phyloP scores from a whole-genome alignment of 2,329 filamentous ascomycete species.

The Aspergillus hiratsukae region DNA sequence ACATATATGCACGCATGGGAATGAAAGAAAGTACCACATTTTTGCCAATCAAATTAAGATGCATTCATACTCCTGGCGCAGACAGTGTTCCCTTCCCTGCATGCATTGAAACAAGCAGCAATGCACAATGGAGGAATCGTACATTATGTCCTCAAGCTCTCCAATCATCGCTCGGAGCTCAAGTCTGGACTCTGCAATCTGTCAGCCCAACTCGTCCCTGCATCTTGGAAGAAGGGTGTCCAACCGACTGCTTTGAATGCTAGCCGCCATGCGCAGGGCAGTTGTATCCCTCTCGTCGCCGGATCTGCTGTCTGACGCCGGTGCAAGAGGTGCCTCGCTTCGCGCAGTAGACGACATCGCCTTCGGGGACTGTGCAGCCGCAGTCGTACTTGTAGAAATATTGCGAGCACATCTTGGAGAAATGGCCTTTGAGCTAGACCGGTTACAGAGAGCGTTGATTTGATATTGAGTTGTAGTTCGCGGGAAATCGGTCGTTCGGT shows the following conservation, averaged over 20 bases:
- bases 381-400: slow-evolving; percentile 37
- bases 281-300: slow-evolving; percentile 29
- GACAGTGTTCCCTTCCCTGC: background rate
- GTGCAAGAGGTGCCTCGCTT: slow-evolving; percentile 29
- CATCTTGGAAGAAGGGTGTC: background rate
- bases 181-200: background rate
- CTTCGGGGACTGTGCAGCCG: slow-evolving; percentile 31
- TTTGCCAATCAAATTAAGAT: background rate
- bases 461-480: background rate
- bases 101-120: background rate
- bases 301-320: slow-evolving; percentile 30
- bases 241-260: background rate
- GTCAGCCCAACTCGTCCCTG: background rate
- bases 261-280: slow-evolving; percentile 29
- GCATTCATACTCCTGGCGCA: background rate
- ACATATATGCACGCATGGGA: background rate
- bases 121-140: background rate
- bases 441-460: background rate
- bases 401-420: slow-evolving; percentile 31
- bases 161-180: background rate
- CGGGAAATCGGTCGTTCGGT: background rate
- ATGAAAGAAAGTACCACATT: background rate
- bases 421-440: background rate
- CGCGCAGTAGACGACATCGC: slow-evolving; percentile 32
- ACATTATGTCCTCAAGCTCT: background rate